Base-by-base conservation (phyloP, 2,329 filamentous ascomycete species). In the Nigrograna mackinnonii region DNA sequence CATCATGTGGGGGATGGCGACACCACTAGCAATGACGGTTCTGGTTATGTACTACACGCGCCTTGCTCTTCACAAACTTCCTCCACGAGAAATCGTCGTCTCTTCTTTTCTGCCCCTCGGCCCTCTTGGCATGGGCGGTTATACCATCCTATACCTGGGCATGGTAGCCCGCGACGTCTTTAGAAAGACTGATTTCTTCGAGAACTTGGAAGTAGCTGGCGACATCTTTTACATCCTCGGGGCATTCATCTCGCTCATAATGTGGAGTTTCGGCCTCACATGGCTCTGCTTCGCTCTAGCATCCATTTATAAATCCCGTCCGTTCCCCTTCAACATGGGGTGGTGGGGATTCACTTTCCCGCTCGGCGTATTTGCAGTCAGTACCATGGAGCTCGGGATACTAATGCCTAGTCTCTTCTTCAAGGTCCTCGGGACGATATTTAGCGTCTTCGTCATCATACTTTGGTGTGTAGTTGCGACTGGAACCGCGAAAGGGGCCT, bases 21-120 rank as follows among this genome's bases (percentile, higher is more conserved):
- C 76, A 2, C 79, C 79, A 0, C 66, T 89, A 37, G 79, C 84
- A 2, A 77, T 84, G 63, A 75, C 78, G 31, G 77, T 87, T 16
- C 69, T 88, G 19, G 81, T 80, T 9, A 77, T 89, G 26, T 89
- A 89, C 65, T 87, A 86, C 57, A 81, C 85, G 45, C 82, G 85
- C 9, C 72, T 89, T 7, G 82, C 80, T 4, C 63, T 88, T 3
- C 79, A 88, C 64, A 82, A 83, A 28, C 73, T 88, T 12, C 85
- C 85, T 0, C 79, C 83, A 1, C 75, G 79, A 36, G 85, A 87
- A 57, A 79, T 83, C 41, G 83, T 88, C 32, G 83, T 87, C 7
- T 85, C 80, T 2, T 79, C 82, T 5, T 86, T 88, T 51, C 68
- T 89, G 0, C 85, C 85, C 1, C 71, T 88, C 0, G 84, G 85